Percentiles rank a stretch among this genome's conserved stretches.
These are phyloP conservation scores for Dicorynia guianensis DNA, from an alignment of 306 rosid genomes.

Conservation along the genomic window DNA sequence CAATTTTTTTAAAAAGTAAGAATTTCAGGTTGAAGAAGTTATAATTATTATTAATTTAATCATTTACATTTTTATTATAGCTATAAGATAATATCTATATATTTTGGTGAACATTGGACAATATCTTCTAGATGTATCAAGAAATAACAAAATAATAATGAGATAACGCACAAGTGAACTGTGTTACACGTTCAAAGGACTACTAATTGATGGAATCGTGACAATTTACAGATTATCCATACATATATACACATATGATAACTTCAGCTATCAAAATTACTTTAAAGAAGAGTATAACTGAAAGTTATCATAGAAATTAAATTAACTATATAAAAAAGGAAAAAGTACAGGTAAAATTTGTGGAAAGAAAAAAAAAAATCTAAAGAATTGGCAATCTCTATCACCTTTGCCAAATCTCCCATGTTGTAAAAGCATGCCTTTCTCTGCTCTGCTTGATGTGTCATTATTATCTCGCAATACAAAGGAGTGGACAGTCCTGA, in stretches of 20 bases:
- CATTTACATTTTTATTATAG: no score
- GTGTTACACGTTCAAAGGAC: slow-evolving; percentile 32
- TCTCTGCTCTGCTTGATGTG: slow-evolving; percentile 17
- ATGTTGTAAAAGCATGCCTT: not conserved
- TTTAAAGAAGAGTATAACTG: not conserved
- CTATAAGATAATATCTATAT: no score
- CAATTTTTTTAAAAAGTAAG: no score
- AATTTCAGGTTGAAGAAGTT: no score
- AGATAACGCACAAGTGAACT: not conserved
- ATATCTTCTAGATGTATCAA: no score
- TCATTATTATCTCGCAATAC: slow-evolving; percentile 28
- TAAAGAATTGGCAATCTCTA: not conserved
- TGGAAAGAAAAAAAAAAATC: slow-evolving; percentile 11
- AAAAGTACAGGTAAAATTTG: slow-evolving; percentile 18
- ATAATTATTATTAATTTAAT: no score
- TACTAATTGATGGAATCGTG: not conserved
- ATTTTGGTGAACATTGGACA: no score
- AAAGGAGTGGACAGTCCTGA: not conserved
- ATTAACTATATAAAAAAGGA: not conserved
- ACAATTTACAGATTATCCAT: slow-evolving; percentile 44
- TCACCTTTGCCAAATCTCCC: slow-evolving; percentile 12
- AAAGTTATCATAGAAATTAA: not conserved
- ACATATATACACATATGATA: slow-evolving; percentile 39
- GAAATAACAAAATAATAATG: no score
- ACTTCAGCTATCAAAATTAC: slow-evolving; percentile 30